Evolutionary conservation across 352 stramenopile genomes (phyloP), one percentile per base, ranked within the genome.

Genomic region (Globisporangium emineosum): DNA sequence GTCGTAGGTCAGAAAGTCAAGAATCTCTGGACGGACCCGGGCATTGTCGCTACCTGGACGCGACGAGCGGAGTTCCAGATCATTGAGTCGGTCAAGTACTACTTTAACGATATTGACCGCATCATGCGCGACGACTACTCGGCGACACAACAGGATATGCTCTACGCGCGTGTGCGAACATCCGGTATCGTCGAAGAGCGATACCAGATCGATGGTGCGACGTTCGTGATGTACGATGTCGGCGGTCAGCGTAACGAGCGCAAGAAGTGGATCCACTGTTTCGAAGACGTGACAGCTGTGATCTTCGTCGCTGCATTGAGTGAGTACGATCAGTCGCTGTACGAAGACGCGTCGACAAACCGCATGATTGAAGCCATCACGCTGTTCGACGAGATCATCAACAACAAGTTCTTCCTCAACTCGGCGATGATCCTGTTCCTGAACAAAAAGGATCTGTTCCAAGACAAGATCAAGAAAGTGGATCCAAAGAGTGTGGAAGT

Each of bases 211-310:
- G 93, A 98, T 68, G 91, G 89, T 45, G 95, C 95, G 27, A 93
- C 97, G n/a, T 98, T 98, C 69, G 93, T 98, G 70, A 98, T 98
- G 90, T 98, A 98, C 75, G 96, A 98, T 72, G 95, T 98, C 25
- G 96, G 96, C 51, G 96, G 96, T 8, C 96, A 99, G 77, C 83
- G 96, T 56, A 98, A 98, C 72, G 96, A 99, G 77, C 77, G 96
- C 23, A 97, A 98, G 70, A 98, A 99, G 78, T 99, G 96, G 95
- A 98, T 98, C 76, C 93, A 98, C 74, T 98, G 91, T 69, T 98
- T 99, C 67, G 96, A 99, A 70, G 91, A 98, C 70, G 94, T 98
- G 32, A 98, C 94, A 23, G 91, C 91, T 40, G 94, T 99, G 52
- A 98, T 99, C 75, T 99, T 99, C 75, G 94, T 99, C 51, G 95